Conservation (phyloP, 2,329 filamentous ascomycete genomes). For the Calonectria montana region DNA sequence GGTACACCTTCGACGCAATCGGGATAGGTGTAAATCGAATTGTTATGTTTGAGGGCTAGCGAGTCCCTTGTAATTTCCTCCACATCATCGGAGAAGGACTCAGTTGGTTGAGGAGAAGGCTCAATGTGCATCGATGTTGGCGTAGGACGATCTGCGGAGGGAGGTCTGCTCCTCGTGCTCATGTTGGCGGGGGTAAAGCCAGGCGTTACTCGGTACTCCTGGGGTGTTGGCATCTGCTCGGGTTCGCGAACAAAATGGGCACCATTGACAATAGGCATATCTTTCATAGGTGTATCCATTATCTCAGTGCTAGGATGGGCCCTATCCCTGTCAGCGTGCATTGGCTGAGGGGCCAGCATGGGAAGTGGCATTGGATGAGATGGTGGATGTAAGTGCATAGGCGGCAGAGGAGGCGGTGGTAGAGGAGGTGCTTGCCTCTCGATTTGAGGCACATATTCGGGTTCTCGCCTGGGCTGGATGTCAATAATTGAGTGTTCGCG, state of each 20-base stretch:
- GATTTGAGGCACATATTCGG: not conserved
- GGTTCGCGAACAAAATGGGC: constrained; percentile 33
- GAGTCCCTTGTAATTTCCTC: constrained; percentile 57
- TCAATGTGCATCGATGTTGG: constrained; percentile 42
- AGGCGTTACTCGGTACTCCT: constrained; percentile 39
- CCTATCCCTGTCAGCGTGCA: constrained; percentile 29
- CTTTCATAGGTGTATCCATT: constrained; percentile 29
- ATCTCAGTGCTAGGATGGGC: constrained; percentile 36
- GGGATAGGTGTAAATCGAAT: constrained; percentile 61
- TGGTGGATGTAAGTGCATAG: not conserved
- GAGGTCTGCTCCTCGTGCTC: constrained; percentile 38
- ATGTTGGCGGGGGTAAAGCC: constrained; percentile 48
- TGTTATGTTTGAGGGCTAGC: constrained; percentile 61
- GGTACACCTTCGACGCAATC: constrained; percentile 65
- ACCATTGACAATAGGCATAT: constrained; percentile 23
- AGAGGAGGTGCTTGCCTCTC: not conserved
- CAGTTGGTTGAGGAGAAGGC: constrained; percentile 40
- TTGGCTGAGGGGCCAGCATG: constrained; percentile 15
- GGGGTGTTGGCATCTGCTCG: constrained; percentile 41
- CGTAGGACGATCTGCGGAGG: constrained; percentile 44
- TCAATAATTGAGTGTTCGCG: constrained; percentile 22
- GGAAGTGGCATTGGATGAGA: not conserved
- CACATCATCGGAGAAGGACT: constrained; percentile 24
- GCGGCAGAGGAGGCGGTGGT: not conserved
- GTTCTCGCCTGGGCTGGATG: constrained; percentile 20